Conservation (phyloP, 257 asterid species). For the Linaria vulgaris region DNA sequence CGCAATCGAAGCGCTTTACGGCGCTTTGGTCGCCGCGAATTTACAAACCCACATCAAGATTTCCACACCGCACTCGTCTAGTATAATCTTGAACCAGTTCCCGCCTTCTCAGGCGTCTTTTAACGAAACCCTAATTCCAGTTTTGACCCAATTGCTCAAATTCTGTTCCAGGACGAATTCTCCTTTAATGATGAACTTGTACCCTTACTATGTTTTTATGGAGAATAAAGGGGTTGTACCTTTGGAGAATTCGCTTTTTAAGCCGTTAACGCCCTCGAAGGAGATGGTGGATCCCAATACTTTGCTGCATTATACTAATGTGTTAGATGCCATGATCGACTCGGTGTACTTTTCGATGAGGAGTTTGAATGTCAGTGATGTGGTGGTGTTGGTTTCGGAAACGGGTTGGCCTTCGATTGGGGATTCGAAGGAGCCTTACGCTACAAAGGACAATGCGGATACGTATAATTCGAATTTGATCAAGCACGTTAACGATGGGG, state of each 20-base stretch:
- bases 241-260: slow-evolving; percentile 76
- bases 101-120: slow-evolving; percentile 97
- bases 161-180: slow-evolving; percentile 78
- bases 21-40: slow-evolving; percentile 84
- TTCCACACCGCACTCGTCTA: slow-evolving; percentile 82
- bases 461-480: slow-evolving; percentile 85
- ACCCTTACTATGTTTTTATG: slow-evolving; percentile 95
- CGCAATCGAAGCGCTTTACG: slow-evolving; percentile 87
- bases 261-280: slow-evolving; percentile 88
- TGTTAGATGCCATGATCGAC: slow-evolving; percentile 94
- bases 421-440: slow-evolving; percentile 90
- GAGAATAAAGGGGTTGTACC: slow-evolving; percentile 97
- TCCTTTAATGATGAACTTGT: slow-evolving; percentile 97
- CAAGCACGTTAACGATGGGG: slow-evolving; percentile 66
- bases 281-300: slow-evolving; percentile 98
- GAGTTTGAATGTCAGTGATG: slow-evolving; percentile 79
- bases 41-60: slow-evolving; percentile 75
- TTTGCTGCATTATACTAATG: slow-evolving; percentile 81
- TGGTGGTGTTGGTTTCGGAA: slow-evolving; percentile 73
- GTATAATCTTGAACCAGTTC: slow-evolving; percentile 75
- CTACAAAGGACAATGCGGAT: slow-evolving; percentile 81
- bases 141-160: slow-evolving; percentile 60
- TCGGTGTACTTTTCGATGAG: slow-evolving; percentile 91
- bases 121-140: slow-evolving; percentile 65
- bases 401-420: slow-evolving; percentile 98